Percentiles rank a stretch among this genome's conserved stretches.
Conservation (phyloP, 1,284 basidiomycete genomes). For the Meira nashicola region DNA sequence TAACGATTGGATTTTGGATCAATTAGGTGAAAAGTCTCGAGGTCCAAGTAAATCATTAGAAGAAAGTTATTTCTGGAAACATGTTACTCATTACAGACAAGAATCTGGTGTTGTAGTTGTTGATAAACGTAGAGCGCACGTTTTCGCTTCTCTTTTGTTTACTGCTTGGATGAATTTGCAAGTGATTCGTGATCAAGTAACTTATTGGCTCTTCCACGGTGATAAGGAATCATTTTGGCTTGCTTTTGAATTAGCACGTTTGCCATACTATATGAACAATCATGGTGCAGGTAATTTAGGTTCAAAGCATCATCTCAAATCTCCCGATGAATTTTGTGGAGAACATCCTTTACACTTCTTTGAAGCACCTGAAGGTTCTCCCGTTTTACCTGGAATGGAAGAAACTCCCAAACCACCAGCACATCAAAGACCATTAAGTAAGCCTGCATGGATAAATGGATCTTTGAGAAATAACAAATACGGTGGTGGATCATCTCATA, state of each 20-base stretch:
- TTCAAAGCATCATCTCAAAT: no score
- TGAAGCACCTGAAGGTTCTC: not conserved
- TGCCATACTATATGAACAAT: conserved; percentile 31
- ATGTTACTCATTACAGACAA: conserved; percentile 32
- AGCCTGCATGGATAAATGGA: conserved; percentile 2
- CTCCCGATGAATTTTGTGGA: not conserved
- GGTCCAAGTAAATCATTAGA: conserved; percentile 23
- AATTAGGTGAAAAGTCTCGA: conserved; percentile 16
- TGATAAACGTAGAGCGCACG: conserved; percentile 26
- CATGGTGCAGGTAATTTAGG: conserved; percentile 28
- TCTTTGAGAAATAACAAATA: not conserved
- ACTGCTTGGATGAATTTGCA: conserved; percentile 35
- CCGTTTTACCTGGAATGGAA: no score
- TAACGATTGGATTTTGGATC: conserved; percentile 29
- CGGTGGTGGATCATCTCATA: no score
- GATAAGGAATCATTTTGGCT: conserved; percentile 28
- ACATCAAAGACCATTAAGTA: not conserved
- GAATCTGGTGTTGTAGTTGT: conserved; percentile 32
- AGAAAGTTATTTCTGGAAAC: conserved; percentile 26
- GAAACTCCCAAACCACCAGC: no score
- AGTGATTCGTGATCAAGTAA: conserved; percentile 28
- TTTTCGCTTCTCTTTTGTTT: conserved; percentile 29
- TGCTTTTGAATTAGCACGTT: conserved; percentile 25
- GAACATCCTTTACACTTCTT: conserved; percentile 3
- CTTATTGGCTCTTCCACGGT: conserved; percentile 27